These are phyloP conservation scores for Pythium phragmiticola DNA, from an alignment of 352 stramenopile genomes.

Conservation along the genomic window DNA sequence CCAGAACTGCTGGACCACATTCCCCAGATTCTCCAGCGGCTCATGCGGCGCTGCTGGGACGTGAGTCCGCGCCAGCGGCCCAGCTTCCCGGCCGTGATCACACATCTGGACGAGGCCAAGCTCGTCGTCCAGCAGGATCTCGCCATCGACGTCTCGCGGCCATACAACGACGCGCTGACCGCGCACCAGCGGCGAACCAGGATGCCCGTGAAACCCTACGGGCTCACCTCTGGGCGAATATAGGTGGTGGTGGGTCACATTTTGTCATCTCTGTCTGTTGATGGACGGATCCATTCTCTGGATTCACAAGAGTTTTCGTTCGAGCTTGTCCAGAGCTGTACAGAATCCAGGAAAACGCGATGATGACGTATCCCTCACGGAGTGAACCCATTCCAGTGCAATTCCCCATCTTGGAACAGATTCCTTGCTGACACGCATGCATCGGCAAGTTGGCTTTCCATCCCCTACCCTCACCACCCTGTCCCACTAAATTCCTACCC, in stretches of 20 bases:
- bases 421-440: slow-evolving; percentile 11
- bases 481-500: not conserved
- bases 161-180: slow-evolving; percentile 43
- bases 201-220: slow-evolving; percentile 45
- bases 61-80: slow-evolving; percentile 49
- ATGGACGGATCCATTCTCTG: not conserved
- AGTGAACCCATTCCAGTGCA: slow-evolving; percentile 13
- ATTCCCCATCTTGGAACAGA: not conserved
- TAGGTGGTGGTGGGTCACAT: slow-evolving; percentile 16
- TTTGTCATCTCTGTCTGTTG: not conserved
- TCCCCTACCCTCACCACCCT: slow-evolving; percentile 9
- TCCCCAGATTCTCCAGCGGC: slow-evolving; percentile 56
- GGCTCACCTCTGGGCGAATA: slow-evolving; percentile 55
- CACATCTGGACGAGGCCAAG: slow-evolving; percentile 62
- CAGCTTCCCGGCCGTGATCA: slow-evolving; percentile 56
- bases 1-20: slow-evolving; percentile 63
- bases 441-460: slow-evolving; percentile 17
- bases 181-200: slow-evolving; percentile 31
- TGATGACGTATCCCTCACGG: slow-evolving; percentile 9
- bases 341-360: not conserved
- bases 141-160: slow-evolving; percentile 53
- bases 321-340: slow-evolving; percentile 1
- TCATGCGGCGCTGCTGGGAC: slow-evolving; percentile 73
- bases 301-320: slow-evolving; percentile 2
- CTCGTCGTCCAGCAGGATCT: slow-evolving; percentile 47